A percentile compares a stretch with the other conserved stretches of the same genome.
Evolutionary conservation across 768 basidiomycete genomes (phyloP).

Genomic region (Phlebiopsis flavidoalba): DNA sequence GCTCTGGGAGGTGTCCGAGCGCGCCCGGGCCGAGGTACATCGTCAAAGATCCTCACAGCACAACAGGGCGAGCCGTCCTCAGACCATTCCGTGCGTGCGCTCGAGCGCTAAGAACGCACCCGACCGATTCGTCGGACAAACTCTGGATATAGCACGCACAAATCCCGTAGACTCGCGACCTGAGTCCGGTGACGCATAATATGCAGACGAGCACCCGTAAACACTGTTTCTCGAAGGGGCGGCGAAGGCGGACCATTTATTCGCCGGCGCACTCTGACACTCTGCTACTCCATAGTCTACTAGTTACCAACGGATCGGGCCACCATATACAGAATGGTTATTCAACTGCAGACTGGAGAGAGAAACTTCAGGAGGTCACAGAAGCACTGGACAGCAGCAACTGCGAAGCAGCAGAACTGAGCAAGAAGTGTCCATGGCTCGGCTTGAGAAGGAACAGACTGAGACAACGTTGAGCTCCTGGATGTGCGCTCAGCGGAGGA

Average conservation of each 20-base stretch:
- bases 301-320: conserved; percentile 33
- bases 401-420: conserved; percentile 59
- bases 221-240: conserved; percentile 42
- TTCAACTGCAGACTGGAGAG: conserved; percentile 48
- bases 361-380: conserved; percentile 57
- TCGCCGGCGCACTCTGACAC: conserved; percentile 77
- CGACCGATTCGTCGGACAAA: conserved; percentile 31
- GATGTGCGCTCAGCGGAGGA: conserved; percentile 68
- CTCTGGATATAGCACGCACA: conserved; percentile 51
- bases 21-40: conserved; percentile 56
- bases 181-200: conserved; percentile 43
- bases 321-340: conserved; percentile 22
- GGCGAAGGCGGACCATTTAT: conserved; percentile 77
- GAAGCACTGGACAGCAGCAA: conserved; percentile 52
- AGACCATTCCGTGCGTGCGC: conserved; percentile 60
- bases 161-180: conserved; percentile 43
- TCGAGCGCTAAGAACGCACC: conserved; percentile 50
- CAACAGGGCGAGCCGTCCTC: conserved; percentile 78
- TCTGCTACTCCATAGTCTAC: conserved; percentile 42
- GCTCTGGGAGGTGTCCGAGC: conserved; percentile 60
- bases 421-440: conserved; percentile 56
- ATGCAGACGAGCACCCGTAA: conserved; percentile 36
- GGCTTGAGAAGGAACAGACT: conserved; percentile 64
- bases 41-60: conserved; percentile 73
- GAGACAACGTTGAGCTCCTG: conserved; percentile 58